Percentiles rank a stretch among this genome's conserved stretches.
phyloP scores from a whole-genome alignment of 805 yeast species.

The Danielozyma ontarioensis region DNA sequence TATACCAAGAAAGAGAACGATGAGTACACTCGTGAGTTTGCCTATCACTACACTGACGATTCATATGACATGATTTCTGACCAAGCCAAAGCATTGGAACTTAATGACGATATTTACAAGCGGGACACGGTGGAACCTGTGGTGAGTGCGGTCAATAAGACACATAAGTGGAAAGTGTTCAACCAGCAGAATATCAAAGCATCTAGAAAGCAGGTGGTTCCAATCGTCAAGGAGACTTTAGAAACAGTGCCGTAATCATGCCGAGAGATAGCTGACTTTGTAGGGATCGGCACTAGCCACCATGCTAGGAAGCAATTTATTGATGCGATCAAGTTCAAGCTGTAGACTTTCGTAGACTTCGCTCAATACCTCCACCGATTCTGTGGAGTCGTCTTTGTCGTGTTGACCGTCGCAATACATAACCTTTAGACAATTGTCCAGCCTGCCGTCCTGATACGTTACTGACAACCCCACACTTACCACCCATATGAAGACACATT shows the following conservation, averaged over 20 bases:
- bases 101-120: slow-evolving; percentile 21
- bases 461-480: slow-evolving; percentile 30
- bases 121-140: slow-evolving; percentile 7
- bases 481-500: slow-evolving; percentile 28
- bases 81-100: slow-evolving; percentile 17
- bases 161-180: slow-evolving; percentile 17
- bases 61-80: slow-evolving; percentile 7
- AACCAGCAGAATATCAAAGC: slow-evolving; percentile 54
- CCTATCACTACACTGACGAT: slow-evolving; percentile 18
- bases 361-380: slow-evolving; percentile 2
- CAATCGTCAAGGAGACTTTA: slow-evolving; percentile 38
- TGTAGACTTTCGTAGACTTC: too few species aligned
- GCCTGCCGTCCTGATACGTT: slow-evolving; percentile 9
- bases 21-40: slow-evolving; percentile 30
- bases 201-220: slow-evolving; percentile 86
- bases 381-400: slow-evolving; percentile 6
- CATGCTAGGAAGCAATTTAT: neutral
- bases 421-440: slow-evolving; percentile 24
- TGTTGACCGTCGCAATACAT: slow-evolving; percentile 13
- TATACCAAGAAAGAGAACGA: slow-evolving; percentile 28
- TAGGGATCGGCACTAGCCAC: neutral
- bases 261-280: slow-evolving; percentile 1
- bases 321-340: neutral
- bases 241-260: too few species aligned
- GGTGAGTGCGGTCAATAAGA: slow-evolving; percentile 8